Conservation (phyloP, 2,329 filamentous ascomycete species). For the Lecanoromycetidae sp. region DNA sequence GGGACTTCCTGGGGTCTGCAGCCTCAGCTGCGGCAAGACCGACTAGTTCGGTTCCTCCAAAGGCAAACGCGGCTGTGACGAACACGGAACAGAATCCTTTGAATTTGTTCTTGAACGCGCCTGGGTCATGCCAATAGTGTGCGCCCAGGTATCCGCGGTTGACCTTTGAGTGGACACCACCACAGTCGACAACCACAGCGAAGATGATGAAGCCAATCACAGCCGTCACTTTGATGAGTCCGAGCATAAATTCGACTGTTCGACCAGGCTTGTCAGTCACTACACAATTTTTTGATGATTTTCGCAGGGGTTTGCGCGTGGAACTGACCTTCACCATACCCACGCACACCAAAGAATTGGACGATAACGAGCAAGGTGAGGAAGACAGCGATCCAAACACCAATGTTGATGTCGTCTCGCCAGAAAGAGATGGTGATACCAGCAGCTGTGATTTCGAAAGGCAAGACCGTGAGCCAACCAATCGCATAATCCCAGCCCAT, state of each 20-base stretch:
- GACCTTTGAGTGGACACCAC: slow-evolving; percentile 28
- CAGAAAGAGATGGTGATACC: slow-evolving; percentile 70
- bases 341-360: slow-evolving; percentile 19
- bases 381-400: slow-evolving; percentile 28
- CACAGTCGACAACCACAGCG: slow-evolving; percentile 28
- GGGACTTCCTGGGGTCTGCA: slow-evolving; percentile 38
- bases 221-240: slow-evolving; percentile 21
- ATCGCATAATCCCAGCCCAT: slow-evolving; percentile 54
- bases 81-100: slow-evolving; percentile 46
- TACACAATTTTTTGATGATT: too few relatives aligned
- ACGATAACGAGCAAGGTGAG: slow-evolving; percentile 24
- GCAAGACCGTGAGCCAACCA: slow-evolving; percentile 71
- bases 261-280: not conserved
- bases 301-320: too few relatives aligned
- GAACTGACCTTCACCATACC: slow-evolving; percentile 17
- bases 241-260: slow-evolving; percentile 21
- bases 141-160: slow-evolving; percentile 23
- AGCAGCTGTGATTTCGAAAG: slow-evolving; percentile 70
- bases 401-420: slow-evolving; percentile 31
- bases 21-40: slow-evolving; percentile 43
- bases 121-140: slow-evolving; percentile 32
- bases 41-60: slow-evolving; percentile 43
- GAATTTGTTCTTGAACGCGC: slow-evolving; percentile 37
- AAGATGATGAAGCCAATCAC: slow-evolving; percentile 23
- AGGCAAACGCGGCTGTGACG: slow-evolving; percentile 45